Percentiles rank a stretch among this genome's conserved stretches.
Conservation (phyloP, 176 grass and related monocot genomes). For the Rhynchospora pubera region DNA sequence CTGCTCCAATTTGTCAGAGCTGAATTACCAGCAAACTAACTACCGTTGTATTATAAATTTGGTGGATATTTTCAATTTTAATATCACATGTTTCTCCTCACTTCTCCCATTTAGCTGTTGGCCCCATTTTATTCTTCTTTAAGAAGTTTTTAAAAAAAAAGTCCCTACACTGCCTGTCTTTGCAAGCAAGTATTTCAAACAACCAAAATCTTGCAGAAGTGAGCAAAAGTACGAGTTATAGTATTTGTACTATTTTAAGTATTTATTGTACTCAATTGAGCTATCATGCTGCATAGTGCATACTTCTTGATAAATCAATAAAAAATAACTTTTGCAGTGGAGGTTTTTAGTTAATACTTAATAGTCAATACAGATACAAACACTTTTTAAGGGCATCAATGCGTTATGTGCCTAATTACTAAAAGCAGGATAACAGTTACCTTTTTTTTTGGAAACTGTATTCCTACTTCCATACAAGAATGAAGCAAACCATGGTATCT, state of each 20-base stretch:
- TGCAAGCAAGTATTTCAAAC: not conserved
- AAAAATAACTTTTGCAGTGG: not conserved
- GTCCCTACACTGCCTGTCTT: not conserved
- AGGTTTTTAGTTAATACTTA: no score
- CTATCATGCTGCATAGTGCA: not conserved
- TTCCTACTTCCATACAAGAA: not conserved
- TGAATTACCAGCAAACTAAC: not conserved
- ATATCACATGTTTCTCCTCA: not conserved
- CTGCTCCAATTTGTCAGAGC: not conserved
- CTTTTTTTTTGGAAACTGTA: not conserved
- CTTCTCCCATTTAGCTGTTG: not conserved
- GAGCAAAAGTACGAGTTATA: not conserved
- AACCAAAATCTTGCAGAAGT: not conserved
- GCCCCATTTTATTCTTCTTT: not conserved
- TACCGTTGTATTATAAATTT: not conserved
- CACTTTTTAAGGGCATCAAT: not conserved
- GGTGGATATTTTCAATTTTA: not conserved
- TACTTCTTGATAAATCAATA: not conserved
- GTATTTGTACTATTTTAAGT: not conserved
- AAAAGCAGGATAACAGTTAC: not conserved
- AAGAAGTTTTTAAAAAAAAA: not conserved
- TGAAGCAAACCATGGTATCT: no score
- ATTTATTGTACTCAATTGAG: not conserved
- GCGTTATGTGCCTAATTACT: not conserved
- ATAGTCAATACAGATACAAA: no score